Base-by-base conservation (phyloP, 2,329 filamentous ascomycete genomes). In the Cordyceps cicadae region DNA sequence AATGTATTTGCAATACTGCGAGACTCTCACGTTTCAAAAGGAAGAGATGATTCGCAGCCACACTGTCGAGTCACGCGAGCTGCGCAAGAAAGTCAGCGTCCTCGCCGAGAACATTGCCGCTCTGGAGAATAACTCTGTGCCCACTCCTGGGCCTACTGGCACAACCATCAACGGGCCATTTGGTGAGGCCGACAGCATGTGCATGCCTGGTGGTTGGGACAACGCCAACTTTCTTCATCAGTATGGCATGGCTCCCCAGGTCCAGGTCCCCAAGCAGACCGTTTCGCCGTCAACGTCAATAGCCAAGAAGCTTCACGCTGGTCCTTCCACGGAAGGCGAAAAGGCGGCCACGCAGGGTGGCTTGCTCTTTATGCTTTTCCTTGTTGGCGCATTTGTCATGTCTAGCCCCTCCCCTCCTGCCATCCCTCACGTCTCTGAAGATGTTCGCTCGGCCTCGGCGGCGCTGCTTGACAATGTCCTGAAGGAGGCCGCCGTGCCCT, bases 371-470 rank as follows among this genome's bases (percentile, higher is more conserved):
- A 96, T 97, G 91, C 89, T 97, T 67, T 89, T 99, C 70, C 88
- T 99, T 59, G 92, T 96, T 65, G 94, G 94, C 71, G 94, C 94
- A 58, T 96, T 97, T 71, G 92, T 97, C 67, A 88, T 94, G 64
- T 97, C 93, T 37, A 95, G 92, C 76, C 86, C 86, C 66, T 84
- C 86, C 50, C 80, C 87, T 21, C 84, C 87, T 45, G 84, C 85
- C 66, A 87, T 95, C 67, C 89, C 89, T 55, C 84, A 84, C 61
- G 87, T 93, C 70, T 88, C 90, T 41, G 88, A 93, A 61, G 89
- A 93, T 67, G 85, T 94, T 61, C 87, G 89, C 62, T 87, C 84
- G 65, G 89, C 89, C 46, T 91, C 90, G 15, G 87, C 89, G 55
- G 85, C 86, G 21, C 83, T 94, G 21, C 83, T 94, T 60, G 85